phyloP scores from a whole-genome alignment of 352 stramenopile species.

The Pythium chondricola region DNA sequence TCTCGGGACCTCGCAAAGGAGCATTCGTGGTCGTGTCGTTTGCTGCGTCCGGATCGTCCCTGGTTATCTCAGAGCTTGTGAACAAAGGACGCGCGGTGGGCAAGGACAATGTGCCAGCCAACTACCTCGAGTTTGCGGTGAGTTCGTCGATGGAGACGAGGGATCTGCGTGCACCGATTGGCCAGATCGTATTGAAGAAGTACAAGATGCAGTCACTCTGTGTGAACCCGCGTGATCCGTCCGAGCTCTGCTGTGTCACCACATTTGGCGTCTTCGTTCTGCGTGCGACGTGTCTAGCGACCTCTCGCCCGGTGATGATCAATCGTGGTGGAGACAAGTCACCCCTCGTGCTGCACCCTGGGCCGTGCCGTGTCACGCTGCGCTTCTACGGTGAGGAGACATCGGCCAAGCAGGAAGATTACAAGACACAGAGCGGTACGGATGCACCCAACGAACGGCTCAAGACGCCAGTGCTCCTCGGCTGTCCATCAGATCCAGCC shows the following conservation, averaged over 20 bases:
- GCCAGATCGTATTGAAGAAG: constrained; percentile 31
- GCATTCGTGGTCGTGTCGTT: constrained; percentile 43
- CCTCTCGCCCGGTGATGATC: constrained; percentile 30
- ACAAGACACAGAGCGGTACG: constrained; percentile 36
- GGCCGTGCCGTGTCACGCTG: constrained; percentile 27
- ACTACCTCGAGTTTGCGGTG: constrained; percentile 48
- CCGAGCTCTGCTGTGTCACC: constrained; percentile 47
- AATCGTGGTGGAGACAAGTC: constrained; percentile 26
- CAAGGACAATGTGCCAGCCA: constrained; percentile 48
- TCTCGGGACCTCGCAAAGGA: constrained; percentile 37
- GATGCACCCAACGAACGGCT: constrained; percentile 38
- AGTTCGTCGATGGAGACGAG: constrained; percentile 37
- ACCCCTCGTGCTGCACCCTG: constrained; percentile 44
- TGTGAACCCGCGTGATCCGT: constrained; percentile 24
- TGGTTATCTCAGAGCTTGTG: constrained; percentile 44
- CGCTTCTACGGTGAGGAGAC: constrained; percentile 48
- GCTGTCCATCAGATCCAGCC: constrained; percentile 27
- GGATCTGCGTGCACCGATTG: constrained; percentile 25
- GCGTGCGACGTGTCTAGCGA: constrained; percentile 27
- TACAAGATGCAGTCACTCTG: constrained; percentile 45
- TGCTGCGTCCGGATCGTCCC: constrained; percentile 28
- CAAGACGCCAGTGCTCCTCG: constrained; percentile 26
- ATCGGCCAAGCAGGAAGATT: constrained; percentile 44
- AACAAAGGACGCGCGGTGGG: constrained; percentile 45
- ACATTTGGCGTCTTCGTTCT: constrained; percentile 50